A percentile compares a stretch with the other conserved stretches of the same genome.
These are phyloP conservation scores for Pseudocohnilembus persalinus DNA, from an alignment of 169 alveolate genomes.

Conservation along the genomic window DNA sequence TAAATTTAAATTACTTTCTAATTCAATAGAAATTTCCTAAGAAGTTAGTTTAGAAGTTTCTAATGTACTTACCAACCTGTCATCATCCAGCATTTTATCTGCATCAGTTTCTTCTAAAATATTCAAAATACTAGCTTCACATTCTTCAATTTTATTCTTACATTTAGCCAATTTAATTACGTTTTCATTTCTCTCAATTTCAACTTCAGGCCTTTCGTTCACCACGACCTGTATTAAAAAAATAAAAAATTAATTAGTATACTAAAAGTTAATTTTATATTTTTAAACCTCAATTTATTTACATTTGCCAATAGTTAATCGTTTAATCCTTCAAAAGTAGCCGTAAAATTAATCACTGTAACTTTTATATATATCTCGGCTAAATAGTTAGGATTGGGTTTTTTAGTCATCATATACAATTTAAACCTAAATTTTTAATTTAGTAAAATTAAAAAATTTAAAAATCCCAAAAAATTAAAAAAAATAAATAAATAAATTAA, in stretches of 20 bases:
- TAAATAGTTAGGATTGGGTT: constrained; percentile 86
- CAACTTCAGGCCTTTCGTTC: constrained; percentile 85
- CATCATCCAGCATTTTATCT: constrained; percentile 91
- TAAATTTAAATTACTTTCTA: background rate
- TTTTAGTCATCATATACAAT: constrained; percentile 83
- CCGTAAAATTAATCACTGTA: constrained; percentile 87
- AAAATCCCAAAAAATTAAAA: too few relatives aligned
- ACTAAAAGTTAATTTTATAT: too few relatives aligned
- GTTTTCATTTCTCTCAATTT: constrained; percentile 75
- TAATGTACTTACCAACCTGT: constrained; percentile 81
- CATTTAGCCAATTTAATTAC: constrained; percentile 76
- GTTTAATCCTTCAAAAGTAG: constrained; percentile 88
- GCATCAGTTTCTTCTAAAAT: constrained; percentile 75
- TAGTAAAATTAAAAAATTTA: background rate
- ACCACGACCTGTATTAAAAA: constrained; percentile 76
- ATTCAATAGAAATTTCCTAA: constrained; percentile 57
- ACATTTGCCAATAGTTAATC: constrained; percentile 88
- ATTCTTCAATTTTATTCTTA: constrained; percentile 65
- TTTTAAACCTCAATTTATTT: constrained; percentile 48
- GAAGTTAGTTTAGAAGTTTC: constrained; percentile 80
- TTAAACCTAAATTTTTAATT: constrained; percentile 29
- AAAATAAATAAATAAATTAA: too few relatives aligned
- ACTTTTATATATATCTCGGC: constrained; percentile 88
- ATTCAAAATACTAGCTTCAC: constrained; percentile 79
- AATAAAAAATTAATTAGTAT: background rate